Base-by-base conservation (phyloP, 805 yeast genomes). In the Tetrapisispora pingtungensis region DNA sequence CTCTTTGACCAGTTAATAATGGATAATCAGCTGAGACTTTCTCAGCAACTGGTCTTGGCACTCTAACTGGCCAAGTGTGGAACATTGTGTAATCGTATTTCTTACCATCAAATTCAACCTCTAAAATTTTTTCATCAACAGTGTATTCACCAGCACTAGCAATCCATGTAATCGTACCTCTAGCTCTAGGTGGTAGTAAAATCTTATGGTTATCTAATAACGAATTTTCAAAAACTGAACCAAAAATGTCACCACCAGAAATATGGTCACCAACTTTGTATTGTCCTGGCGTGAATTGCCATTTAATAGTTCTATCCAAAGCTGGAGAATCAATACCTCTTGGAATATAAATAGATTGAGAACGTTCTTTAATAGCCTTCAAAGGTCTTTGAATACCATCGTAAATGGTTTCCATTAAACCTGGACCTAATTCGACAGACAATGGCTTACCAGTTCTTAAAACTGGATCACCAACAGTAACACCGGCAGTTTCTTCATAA, bases 1-100 rank as follows among this genome's bases (percentile, higher is more conserved):
- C 99, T 77, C 99, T 85, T 74, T 93, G 99, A 60, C 99, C 99
- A 17, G 99, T 93, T 59, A 93, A 77, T 57, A 93, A 75, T 42
- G 99, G 99, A 67, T 84, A 78, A 69, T 90, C 93, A 36, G 98
- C 97, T 49, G 95, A 72, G 51, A 87, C 70, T 65, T 90, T 88
- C 68, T 88, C 94, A 42, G 97, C 84, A 40, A 90, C 97, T 15
- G 99, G 98, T 72, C 99, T 83, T 58, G 99, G 97, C 37, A 89
- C 96, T 75, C 99, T 88, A 50, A 93, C 98, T 32, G 99, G 99
- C 99, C 99, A 93, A 26, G 96, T 81, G 70, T 93, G 99, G 83
- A 79, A 87, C 96, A 93, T 88, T 36, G 94, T 74, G 73, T 85
- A 90, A 41, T 76, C 73, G 54, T 74, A 75, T 55, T 76, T 84